Conservation (phyloP, 1,284 basidiomycete genomes). For the Sanguinoderma infundibulare region DNA sequence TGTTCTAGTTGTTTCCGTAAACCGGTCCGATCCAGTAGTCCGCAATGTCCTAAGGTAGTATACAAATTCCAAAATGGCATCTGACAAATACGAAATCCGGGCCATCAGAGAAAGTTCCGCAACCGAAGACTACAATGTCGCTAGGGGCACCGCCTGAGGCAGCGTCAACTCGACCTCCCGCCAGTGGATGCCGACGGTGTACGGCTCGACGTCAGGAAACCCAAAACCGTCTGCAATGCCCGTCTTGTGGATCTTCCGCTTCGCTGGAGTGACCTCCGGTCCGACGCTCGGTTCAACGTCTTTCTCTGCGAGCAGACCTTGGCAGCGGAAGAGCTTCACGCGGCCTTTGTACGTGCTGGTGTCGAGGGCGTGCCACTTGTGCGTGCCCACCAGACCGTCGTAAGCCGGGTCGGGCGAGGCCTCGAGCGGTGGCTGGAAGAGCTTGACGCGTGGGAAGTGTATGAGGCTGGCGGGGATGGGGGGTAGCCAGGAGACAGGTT, state of each 20-base stretch:
- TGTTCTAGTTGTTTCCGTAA: not conserved
- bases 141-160: conserved; percentile 20
- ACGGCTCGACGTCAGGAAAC: conserved; percentile 23
- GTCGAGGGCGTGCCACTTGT: conserved; percentile 20
- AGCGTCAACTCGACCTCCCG: conserved; percentile 16
- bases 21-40: not conserved
- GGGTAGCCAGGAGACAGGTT: conserved; percentile 21
- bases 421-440: conserved; percentile 23
- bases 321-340: conserved; percentile 18
- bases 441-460: conserved; percentile 15
- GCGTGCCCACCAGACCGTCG: conserved; percentile 16
- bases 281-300: conserved; percentile 10
- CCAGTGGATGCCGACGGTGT: conserved; percentile 22
- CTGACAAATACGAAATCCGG: not conserved
- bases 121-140: conserved; percentile 2
- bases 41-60: no score
- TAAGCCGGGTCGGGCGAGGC: conserved; percentile 3
- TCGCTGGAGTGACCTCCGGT: not conserved
- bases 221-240: conserved; percentile 19
- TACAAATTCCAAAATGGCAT: no score
- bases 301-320: conserved; percentile 11
- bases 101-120: not conserved
- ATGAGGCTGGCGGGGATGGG: conserved; percentile 19
- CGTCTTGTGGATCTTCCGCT: conserved; percentile 8
- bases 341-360: conserved; percentile 11